Evolutionary conservation across 2,329 filamentous ascomycete species (phyloP), one percentile per base, ranked within the genome.

Genomic region (Venturia oleaginea): DNA sequence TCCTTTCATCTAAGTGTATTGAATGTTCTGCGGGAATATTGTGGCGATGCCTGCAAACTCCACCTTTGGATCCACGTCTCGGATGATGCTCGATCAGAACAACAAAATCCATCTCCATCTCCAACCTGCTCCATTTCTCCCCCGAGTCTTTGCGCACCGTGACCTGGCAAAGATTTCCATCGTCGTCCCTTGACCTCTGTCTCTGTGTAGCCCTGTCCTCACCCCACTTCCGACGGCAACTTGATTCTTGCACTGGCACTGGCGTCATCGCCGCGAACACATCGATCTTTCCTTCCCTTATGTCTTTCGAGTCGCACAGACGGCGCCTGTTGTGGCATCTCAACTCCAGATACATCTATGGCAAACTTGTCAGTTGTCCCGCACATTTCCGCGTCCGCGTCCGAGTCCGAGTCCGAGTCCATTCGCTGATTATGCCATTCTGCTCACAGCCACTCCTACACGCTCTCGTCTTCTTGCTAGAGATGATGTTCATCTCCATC

Each of bases 401-500:
- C n/a, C n/a, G n/a, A n/a, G n/a, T n/a, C n/a, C n/a, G n/a, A n/a
- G n/a, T n/a, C 57, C 51, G 27, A 32, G 61, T 67, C 7, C 37
- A 8, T 13, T 34, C 22, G 11, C 30, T 51, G 59, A 55, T 40
- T 62, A 62, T 66, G 27, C 32, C 37, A 19, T 42, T 24, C 63
- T 4, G 43, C 43, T 38, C 38, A 17, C 65, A 97, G 94, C 93
- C 94, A 71, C 81, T 97, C 64, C 80, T 97, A 65, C 92, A 97
- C 79, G 82, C 86, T 66, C 81, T 95, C 72, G 84, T 97, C 68
- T 89, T 96, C 75, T 76, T 97, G 55, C 83, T 96, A 77, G 89
- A 99, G 78, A 90, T 97, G 86, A 86, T 86, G 65, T 86, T 96
- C 75, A 84, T 93, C 67, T 90, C 88, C 69, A 84, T 94, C 68